phyloP scores from a whole-genome alignment of 257 asterid species.

The Solanum chiquidenum region DNA sequence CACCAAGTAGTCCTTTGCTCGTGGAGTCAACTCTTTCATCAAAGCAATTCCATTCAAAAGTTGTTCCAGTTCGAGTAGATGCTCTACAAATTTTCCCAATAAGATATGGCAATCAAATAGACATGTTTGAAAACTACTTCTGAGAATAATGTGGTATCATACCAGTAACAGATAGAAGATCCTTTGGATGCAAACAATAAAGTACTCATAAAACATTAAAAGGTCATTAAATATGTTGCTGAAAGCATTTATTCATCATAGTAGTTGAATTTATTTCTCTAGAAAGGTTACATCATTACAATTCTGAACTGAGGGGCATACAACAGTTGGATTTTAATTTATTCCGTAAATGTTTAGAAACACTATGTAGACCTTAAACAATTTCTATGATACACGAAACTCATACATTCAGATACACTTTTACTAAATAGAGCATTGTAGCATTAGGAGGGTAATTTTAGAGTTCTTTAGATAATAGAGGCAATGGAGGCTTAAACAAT shows the following conservation, averaged over 20 bases:
- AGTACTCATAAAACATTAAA: neutral
- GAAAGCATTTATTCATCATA: neutral
- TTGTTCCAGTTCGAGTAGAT: conserved; percentile 55
- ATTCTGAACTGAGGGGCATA: neutral
- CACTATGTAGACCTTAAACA: neutral
- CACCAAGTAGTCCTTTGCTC: conserved; percentile 69
- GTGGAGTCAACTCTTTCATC: conserved; percentile 75
- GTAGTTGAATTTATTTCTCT: neutral
- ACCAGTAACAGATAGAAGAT: neutral
- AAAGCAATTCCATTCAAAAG: conserved; percentile 71
- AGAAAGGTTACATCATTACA: neutral
- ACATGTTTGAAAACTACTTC: neutral
- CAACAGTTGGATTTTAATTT: neutral
- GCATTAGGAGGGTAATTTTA: neutral
- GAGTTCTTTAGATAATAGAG: neutral
- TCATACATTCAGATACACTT: neutral
- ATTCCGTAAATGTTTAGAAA: neutral
- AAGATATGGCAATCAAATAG: neutral
- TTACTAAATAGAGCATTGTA: neutral
- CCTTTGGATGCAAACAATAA: neutral
- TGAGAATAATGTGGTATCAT: neutral
- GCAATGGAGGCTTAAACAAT: neutral
- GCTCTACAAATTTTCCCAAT: conserved; percentile 23
- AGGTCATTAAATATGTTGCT: neutral
- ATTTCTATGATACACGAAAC: neutral